phyloP scores from a whole-genome alignment of 169 alveolate species.

The Eimeria praecox region DNA sequence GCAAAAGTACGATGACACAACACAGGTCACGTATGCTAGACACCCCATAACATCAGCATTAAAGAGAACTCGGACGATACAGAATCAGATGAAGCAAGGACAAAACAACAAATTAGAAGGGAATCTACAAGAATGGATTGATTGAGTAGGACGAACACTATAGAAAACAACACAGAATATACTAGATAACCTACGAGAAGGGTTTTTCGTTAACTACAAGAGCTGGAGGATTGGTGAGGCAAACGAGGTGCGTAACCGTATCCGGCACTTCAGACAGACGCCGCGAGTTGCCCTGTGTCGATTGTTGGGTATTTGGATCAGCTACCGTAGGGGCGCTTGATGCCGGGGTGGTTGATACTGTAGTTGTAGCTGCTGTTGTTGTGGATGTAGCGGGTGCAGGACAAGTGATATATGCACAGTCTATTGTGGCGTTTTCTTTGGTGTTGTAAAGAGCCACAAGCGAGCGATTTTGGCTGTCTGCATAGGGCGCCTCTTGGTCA shows the following conservation, averaged over 20 bases:
- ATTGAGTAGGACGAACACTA: background rate
- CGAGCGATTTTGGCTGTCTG: background rate
- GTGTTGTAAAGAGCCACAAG: background rate
- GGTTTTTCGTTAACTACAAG: background rate
- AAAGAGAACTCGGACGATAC: background rate
- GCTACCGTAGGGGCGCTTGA: background rate
- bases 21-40: background rate
- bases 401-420: conserved; percentile 29
- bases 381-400: background rate
- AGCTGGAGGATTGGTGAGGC: conserved; percentile 33
- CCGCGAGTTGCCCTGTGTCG: too few species aligned
- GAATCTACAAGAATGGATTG: background rate
- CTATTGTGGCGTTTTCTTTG: background rate
- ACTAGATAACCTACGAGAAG: background rate
- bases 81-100: background rate
- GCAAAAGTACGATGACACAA: background rate
- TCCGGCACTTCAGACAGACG: background rate
- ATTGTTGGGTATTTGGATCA: too few species aligned
- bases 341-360: background rate
- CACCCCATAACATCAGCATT: background rate
- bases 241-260: background rate
- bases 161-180: background rate
- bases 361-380: background rate
- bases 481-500: background rate
- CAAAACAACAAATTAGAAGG: background rate